Evolutionary conservation across 257 asterid species (phyloP).

Genomic region (Solanum neorickii): DNA sequence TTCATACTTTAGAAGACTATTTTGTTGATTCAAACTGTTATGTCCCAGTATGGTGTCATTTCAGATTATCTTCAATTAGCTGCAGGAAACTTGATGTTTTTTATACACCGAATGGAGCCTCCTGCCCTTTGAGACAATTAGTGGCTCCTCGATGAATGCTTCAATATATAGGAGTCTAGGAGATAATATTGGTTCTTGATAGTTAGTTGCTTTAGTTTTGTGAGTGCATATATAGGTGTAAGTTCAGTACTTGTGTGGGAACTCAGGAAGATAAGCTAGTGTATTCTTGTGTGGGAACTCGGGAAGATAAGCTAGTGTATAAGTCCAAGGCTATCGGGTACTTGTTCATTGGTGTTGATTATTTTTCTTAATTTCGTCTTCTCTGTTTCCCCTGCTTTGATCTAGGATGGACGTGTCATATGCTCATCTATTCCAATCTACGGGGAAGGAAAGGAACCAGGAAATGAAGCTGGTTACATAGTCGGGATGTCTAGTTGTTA

Average conservation of each 20-base stretch:
- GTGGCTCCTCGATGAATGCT: background rate
- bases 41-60: background rate
- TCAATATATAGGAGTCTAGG: background rate
- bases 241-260: background rate
- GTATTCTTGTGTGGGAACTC: background rate
- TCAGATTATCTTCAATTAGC: background rate
- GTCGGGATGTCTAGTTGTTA: conserved; percentile 89
- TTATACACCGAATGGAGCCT: background rate
- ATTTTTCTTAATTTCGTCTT: background rate
- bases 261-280: background rate
- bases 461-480: conserved; percentile 77
- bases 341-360: background rate
- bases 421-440: conserved; percentile 69
- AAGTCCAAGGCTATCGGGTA: background rate
- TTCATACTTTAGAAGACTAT: background rate
- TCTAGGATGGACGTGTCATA: conserved; percentile 62
- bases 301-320: background rate
- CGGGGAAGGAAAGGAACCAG: conserved; percentile 67
- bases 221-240: background rate
- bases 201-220: background rate
- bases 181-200: background rate
- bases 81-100: background rate
- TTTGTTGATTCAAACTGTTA: background rate
- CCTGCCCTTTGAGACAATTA: background rate
- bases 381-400: background rate